Percentiles rank a stretch among this genome's conserved stretches.
Evolutionary conservation across 2,329 filamentous ascomycete species (phyloP).

Genomic region (Neoarthrinium moseri): DNA sequence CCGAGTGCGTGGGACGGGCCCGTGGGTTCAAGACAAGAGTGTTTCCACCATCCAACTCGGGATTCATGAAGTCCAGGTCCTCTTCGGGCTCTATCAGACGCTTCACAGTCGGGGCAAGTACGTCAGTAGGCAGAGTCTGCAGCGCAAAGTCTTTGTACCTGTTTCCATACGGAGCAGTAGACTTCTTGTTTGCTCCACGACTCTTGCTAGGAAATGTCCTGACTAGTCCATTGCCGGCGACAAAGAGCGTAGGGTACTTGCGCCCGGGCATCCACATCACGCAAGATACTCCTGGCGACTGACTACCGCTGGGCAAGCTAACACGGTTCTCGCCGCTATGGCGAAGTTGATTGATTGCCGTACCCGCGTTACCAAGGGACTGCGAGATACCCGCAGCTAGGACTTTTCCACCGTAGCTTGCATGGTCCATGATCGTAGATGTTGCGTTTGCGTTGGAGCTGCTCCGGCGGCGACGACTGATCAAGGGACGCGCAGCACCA

Average conservation of each 20-base stretch:
- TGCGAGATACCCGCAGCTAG: conserved; percentile 73
- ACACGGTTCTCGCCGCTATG: conserved; percentile 76
- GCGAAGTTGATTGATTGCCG: conserved; percentile 66
- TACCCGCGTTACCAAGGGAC: conserved; percentile 72
- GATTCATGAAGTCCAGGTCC: conserved; percentile 51
- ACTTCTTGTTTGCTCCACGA: conserved; percentile 52
- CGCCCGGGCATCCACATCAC: conserved; percentile 65
- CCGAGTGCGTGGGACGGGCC: conserved; percentile 35
- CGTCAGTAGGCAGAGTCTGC: conserved; percentile 59
- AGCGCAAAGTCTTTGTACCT: conserved; percentile 68
- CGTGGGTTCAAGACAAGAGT: conserved; percentile 49
- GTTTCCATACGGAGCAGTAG: conserved; percentile 51
- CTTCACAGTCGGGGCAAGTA: conserved; percentile 55
- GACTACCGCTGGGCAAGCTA: conserved; percentile 58
- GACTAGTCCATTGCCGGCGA: conserved; percentile 64
- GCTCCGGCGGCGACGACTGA: conserved; percentile 53
- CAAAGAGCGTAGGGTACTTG: conserved; percentile 61
- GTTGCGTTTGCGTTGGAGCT: conserved; percentile 42
- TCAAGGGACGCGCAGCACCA: conserved; percentile 62
- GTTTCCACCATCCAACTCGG: conserved; percentile 53
- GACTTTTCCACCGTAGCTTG: conserved; percentile 69
- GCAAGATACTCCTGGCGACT: conserved; percentile 56
- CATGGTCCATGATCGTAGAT: conserved; percentile 54
- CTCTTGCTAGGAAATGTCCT: conserved; percentile 63
- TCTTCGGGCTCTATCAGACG: conserved; percentile 57